Conservation (phyloP, 176 grass and related monocot species). For the Hyparrhenia diplandra region DNA sequence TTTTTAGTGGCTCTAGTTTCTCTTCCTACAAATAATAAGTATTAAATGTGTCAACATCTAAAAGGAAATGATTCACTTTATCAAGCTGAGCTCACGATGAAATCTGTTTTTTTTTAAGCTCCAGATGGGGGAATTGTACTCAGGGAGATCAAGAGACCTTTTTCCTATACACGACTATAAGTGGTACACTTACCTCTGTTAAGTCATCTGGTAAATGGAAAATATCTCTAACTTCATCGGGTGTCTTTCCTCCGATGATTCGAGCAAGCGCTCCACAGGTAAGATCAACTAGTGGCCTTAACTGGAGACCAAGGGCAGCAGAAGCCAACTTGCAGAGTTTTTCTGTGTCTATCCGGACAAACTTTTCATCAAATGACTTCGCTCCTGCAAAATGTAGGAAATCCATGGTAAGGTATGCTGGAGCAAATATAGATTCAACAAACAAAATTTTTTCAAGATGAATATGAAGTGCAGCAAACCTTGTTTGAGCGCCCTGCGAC, state of each 20-base stretch:
- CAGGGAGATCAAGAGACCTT: neutral
- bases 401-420: slow-evolving; percentile 13
- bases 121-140: too few relatives aligned
- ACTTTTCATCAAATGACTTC: slow-evolving; percentile 96
- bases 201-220: slow-evolving; percentile 98
- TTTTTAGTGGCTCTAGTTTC: slow-evolving; percentile 98
- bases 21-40: slow-evolving; percentile 66
- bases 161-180: neutral
- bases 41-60: neutral
- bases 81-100: too few relatives aligned
- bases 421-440: neutral
- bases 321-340: slow-evolving; percentile 92
- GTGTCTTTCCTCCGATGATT: slow-evolving; percentile 95
- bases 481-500: slow-evolving; percentile 93
- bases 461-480: slow-evolving; percentile 31
- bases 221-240: slow-evolving; percentile 96
- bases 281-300: slow-evolving; percentile 94
- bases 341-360: slow-evolving; percentile 93
- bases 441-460: neutral
- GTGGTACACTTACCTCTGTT: slow-evolving; percentile 61
- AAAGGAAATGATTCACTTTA: too few relatives aligned
- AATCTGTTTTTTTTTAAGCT: too few relatives aligned
- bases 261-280: slow-evolving; percentile 93
- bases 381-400: slow-evolving; percentile 50
- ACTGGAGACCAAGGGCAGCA: slow-evolving; percentile 86